A percentile compares a stretch with the other conserved stretches of the same genome.
phyloP scores from a whole-genome alignment of 345 rosid genomes.

The Hibiscus trionum region DNA sequence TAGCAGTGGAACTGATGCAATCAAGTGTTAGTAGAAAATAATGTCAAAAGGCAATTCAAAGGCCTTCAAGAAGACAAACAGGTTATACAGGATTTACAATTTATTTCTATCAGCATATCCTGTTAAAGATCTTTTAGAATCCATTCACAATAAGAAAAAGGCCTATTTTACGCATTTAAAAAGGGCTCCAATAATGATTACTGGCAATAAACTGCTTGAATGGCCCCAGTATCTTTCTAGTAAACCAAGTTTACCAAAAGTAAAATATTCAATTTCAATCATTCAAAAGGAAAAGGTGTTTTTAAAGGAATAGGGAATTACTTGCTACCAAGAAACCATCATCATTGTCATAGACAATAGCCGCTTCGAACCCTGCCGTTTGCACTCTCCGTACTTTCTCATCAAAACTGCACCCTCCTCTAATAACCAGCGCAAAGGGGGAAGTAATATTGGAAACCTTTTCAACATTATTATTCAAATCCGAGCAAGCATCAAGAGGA shows the following conservation, averaged over 20 bases:
- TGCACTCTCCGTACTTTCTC: conserved; percentile 86
- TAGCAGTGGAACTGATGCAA: neutral
- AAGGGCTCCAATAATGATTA: neutral
- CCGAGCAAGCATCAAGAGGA: conserved; percentile 74
- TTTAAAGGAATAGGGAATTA: conserved; percentile 26
- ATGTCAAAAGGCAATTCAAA: neutral
- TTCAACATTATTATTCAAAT: conserved; percentile 41
- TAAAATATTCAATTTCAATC: neutral
- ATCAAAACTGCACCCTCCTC: conserved; percentile 90
- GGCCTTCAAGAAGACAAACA: neutral
- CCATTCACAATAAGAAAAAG: too few relatives aligned
- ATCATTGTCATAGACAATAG: conserved; percentile 56
- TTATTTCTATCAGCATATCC: neutral
- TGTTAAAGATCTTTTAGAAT: too few relatives aligned
- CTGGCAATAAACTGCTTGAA: neutral
- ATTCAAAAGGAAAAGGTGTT: neutral
- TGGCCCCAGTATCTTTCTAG: neutral
- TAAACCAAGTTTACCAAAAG: neutral
- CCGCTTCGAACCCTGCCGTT: conserved; percentile 72
- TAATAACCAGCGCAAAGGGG: conserved; percentile 52
- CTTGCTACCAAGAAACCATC: conserved; percentile 71
- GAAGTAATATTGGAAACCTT: conserved; percentile 33
- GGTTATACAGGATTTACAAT: neutral
- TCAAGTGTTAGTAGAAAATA: neutral
- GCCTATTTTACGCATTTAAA: too few relatives aligned